phyloP scores from a whole-genome alignment of 305 asterid genomes.

The Fraxinus sp. region DNA sequence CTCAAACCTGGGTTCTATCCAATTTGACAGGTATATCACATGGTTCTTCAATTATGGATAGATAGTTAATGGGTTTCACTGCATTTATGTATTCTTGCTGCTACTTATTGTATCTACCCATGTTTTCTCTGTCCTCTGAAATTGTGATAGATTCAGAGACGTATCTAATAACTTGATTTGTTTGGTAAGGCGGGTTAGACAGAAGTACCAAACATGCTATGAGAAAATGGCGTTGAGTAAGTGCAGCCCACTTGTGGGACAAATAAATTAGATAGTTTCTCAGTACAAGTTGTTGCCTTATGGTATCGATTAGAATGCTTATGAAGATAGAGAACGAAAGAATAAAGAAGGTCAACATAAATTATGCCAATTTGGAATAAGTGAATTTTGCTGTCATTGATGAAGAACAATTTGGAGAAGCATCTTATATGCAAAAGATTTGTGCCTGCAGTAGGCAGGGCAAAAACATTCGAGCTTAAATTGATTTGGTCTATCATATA shows the following conservation, averaged over 20 bases:
- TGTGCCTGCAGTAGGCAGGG: constrained; percentile 4
- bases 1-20: constrained; percentile 92
- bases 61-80: neutral
- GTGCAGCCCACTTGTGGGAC: neutral
- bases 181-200: neutral
- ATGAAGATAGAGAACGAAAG: neutral
- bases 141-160: neutral
- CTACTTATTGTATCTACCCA: constrained; percentile 11
- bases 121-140: constrained; percentile 1
- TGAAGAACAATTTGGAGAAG: neutral
- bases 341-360: neutral
- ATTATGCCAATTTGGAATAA: neutral
- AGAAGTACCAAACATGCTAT: neutral
- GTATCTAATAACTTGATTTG: constrained; percentile 14
- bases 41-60: constrained; percentile 4
- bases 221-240: neutral
- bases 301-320: neutral
- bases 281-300: neutral
- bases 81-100: neutral
- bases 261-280: neutral
- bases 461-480: neutral
- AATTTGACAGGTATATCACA: constrained; percentile 64
- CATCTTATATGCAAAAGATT: neutral
- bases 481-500: constrained; percentile 4
- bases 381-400: neutral